Percentiles rank a stretch among this genome's conserved stretches.
Evolutionary conservation across 805 yeast genomes (phyloP).

Genomic region (Kluyveromyces nonfermentans): DNA sequence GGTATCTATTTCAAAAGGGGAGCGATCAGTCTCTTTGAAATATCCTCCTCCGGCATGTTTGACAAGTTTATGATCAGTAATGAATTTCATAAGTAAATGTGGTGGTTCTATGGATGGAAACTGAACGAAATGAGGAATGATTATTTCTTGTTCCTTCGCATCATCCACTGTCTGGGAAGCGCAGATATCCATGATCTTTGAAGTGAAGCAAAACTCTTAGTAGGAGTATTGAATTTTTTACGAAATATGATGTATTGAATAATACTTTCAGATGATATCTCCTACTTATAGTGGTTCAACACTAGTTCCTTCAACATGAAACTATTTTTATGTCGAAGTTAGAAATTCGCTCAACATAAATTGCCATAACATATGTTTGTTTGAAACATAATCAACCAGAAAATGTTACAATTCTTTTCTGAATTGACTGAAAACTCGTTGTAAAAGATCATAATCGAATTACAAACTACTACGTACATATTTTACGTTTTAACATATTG

Average conservation of each 20-base stretch:
- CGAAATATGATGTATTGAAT: too few relatives aligned
- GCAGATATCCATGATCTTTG: not conserved
- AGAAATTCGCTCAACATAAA: too few relatives aligned
- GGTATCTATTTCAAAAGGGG: constrained; percentile 34
- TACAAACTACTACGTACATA: too few relatives aligned
- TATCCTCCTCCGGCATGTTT: constrained; percentile 51
- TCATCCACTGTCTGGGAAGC: constrained; percentile 11
- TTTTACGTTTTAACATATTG: too few relatives aligned
- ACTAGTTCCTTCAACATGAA: too few relatives aligned
- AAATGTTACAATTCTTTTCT: too few relatives aligned
- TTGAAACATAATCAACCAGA: too few relatives aligned
- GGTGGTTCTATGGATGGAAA: constrained; percentile 18
- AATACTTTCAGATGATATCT: constrained; percentile 5
- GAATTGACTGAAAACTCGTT: too few relatives aligned
- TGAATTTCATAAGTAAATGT: constrained; percentile 24
- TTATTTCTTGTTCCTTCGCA: constrained; percentile 10
- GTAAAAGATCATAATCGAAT: too few relatives aligned
- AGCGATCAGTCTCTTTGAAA: constrained; percentile 47
- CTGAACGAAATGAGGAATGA: constrained; percentile 11
- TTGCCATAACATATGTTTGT: too few relatives aligned
- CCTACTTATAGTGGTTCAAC: constrained; percentile 19
- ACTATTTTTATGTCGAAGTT: too few relatives aligned
- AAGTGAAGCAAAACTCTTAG: not conserved
- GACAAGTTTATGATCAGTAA: constrained; percentile 29
- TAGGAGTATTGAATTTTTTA: too few relatives aligned